Evolutionary conservation across 1,284 basidiomycete species (phyloP).

Genomic region (Ceratobasidium sp.): DNA sequence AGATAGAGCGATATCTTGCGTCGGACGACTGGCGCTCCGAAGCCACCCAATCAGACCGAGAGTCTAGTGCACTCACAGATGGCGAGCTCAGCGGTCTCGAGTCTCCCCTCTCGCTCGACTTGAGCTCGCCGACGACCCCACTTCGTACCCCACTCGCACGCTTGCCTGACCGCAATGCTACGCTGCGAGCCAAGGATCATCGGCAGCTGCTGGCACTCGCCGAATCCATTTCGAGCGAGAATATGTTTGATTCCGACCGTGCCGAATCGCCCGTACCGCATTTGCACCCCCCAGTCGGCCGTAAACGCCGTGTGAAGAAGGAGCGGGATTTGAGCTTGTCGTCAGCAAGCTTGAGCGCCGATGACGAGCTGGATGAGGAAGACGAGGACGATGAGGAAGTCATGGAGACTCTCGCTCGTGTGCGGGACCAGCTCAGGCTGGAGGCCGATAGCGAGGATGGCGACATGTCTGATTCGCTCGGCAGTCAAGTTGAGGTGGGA

Average conservation of each 20-base stretch:
- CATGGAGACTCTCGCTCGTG: slow-evolving; percentile 20
- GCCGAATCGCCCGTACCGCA: slow-evolving; percentile 22
- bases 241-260: slow-evolving; percentile 23
- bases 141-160: slow-evolving; percentile 25
- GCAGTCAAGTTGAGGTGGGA: slow-evolving; percentile 13
- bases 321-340: slow-evolving; percentile 10
- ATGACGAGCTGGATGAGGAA: slow-evolving; percentile 32
- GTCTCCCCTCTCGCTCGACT: background rate
- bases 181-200: slow-evolving; percentile 19
- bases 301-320: slow-evolving; percentile 13
- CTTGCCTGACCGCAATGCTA: slow-evolving; percentile 26
- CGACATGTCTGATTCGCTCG: slow-evolving; percentile 24
- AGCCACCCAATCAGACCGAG: slow-evolving; percentile 26
- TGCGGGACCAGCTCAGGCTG: slow-evolving; percentile 33
- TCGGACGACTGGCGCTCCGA: slow-evolving; percentile 34
- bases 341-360: slow-evolving; percentile 13
- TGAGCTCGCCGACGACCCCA: slow-evolving; percentile 17
- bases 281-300: slow-evolving; percentile 8
- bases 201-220: slow-evolving; percentile 14
- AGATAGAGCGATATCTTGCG: slow-evolving; percentile 31
- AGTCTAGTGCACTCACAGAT: slow-evolving; percentile 29
- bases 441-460: slow-evolving; percentile 33
- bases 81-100: slow-evolving; percentile 24
- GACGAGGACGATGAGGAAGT: slow-evolving; percentile 38
- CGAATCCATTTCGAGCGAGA: slow-evolving; percentile 25